phyloP scores from a whole-genome alignment of 1,139 yeast species.

The Sugiyamaella neomexicana region DNA sequence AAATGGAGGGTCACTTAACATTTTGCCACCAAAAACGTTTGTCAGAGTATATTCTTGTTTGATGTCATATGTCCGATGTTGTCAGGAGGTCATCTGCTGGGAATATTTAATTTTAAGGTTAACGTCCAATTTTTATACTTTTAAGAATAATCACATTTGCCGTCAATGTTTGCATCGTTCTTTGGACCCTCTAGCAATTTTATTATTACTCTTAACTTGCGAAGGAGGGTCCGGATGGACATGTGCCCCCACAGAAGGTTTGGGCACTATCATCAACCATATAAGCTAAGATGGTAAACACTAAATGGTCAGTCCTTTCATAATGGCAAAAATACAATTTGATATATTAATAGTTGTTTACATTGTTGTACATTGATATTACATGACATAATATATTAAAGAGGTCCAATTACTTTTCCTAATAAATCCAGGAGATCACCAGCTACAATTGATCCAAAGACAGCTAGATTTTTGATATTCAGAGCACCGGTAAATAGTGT shows the following conservation, averaged over 20 bases:
- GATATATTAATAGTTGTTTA: background rate
- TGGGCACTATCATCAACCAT: background rate
- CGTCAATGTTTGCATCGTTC: background rate
- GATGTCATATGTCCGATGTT: too few species aligned
- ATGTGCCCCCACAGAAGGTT: too few species aligned
- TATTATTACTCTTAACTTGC: background rate
- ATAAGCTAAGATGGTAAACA: background rate
- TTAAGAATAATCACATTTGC: background rate
- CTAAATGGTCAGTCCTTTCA: background rate
- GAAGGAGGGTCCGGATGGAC: background rate
- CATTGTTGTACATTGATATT: too few species aligned
- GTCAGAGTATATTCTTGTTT: background rate
- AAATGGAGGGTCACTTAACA: background rate
- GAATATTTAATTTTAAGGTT: background rate
- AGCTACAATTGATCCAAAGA: conserved; percentile 5
- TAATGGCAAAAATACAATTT: too few species aligned
- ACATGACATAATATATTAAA: background rate
- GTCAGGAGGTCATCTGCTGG: background rate
- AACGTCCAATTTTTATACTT: background rate
- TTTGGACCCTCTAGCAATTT: background rate
- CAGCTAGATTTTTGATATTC: background rate
- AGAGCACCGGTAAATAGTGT: background rate
- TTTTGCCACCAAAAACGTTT: background rate
- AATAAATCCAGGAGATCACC: conserved; percentile 2
- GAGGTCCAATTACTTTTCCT: conserved; percentile 7